Base-by-base conservation (phyloP, 179 eudicot species). In the Corrigiola litoralis region DNA sequence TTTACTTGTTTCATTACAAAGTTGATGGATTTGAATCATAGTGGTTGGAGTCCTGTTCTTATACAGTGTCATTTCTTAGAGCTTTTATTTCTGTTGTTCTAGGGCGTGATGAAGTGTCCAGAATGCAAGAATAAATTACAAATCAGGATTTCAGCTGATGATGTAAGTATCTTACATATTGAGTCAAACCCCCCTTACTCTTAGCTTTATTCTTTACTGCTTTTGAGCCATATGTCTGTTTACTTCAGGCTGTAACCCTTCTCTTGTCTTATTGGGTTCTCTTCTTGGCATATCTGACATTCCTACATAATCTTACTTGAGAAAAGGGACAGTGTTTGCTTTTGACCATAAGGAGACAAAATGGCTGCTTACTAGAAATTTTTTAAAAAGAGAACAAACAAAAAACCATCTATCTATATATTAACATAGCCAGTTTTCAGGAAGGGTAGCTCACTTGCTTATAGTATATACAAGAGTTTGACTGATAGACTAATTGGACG, bases 101-200 rank as follows among this genome's bases (percentile, higher is more conserved):
- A 92, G 98, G 98, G 98, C 69, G 98, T 79, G 48, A 92, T 92
- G 98, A 69, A 68, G 60, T 92, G 98, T 67, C 87, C 92, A 6
- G 88, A 84, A 72, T 92, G 96, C 84, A 89, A 87, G 75, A 82
- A 72, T 56, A 89, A 84, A 68, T 51, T 85, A 63, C 90, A 73
- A 64, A 21, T 92, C 67, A 83, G 87, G 68, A 84, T 92, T 59
- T 89, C 98, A 68, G 95, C 95, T 28, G 98, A 92, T 84, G 89
- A 89, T 66, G 98, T 92, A 68, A 85, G 98, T 77, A 61, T 56
- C 64, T 46, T 66, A 13, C n/a, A 28, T 50, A 28, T 49, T 12
- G 23, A 28, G 28, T 11, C 32, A n/a, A 38, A 16, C 10, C 46
- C 29, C 11, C 13, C 28, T 31, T 46, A 53, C 14, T 66, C 24